These are phyloP conservation scores for Sporisorium reilianum DNA, from an alignment of 1,284 basidiomycete genomes.

Conservation along the genomic window DNA sequence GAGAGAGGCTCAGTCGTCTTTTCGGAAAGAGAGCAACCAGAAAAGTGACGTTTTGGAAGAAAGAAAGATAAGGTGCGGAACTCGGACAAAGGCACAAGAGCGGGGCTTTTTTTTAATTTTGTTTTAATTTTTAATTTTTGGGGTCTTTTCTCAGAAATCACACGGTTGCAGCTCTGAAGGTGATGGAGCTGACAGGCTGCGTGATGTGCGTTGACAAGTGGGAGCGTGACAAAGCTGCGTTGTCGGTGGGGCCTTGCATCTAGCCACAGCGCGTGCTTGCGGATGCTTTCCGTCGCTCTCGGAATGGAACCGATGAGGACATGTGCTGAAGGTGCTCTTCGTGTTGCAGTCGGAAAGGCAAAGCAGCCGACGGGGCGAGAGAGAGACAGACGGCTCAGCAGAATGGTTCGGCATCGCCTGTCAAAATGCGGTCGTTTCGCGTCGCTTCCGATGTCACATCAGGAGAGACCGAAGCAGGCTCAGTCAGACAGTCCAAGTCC, in stretches of 20 bases:
- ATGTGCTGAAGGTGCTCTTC: no score
- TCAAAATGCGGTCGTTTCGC: constrained; percentile 17
- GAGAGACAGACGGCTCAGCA: background rate
- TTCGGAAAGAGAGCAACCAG: background rate
- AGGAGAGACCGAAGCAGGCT: no score
- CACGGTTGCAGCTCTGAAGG: background rate
- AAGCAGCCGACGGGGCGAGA: no score
- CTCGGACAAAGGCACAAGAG: constrained; percentile 7
- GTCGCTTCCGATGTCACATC: constrained; percentile 8
- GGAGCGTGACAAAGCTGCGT: no score
- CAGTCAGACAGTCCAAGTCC: no score
- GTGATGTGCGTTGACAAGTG: no score
- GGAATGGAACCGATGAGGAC: no score
- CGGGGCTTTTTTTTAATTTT: background rate
- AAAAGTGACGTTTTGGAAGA: constrained; percentile 1
- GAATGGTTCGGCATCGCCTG: background rate
- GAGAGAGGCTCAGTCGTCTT: background rate
- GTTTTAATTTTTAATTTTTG: no score
- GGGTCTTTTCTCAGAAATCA: background rate
- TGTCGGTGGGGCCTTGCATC: no score
- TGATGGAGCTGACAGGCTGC: no score
- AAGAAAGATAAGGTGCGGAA: constrained; percentile 1
- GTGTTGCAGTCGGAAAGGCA: background rate
- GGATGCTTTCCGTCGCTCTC: no score
- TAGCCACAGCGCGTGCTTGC: no score